Evolutionary conservation across 106 monocot genomes (phyloP), one percentile per base, ranked within the genome.

Genomic region (Narthecium ossifragum): DNA sequence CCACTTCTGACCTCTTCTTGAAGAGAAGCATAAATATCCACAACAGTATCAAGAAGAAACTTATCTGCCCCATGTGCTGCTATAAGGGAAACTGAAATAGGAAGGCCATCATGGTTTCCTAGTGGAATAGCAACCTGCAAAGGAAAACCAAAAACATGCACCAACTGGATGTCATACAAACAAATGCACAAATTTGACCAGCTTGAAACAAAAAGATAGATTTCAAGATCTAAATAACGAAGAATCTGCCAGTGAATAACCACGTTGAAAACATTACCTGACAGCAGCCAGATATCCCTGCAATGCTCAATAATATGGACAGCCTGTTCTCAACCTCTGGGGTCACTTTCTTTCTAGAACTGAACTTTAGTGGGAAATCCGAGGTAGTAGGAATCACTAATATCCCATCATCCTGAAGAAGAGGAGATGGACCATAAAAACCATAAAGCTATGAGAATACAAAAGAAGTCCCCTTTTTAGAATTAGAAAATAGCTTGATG

Each of bases 281-380:
- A 77, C 96, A 96, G 63, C 90, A 90, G 45, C 96, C 96, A 13
- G 96, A 90, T 37, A 90, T 59, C 26, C 83, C 82, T 66, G 96
- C 78, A 57, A 96, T 81, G 68, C 90, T 86, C 71, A 84, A 74
- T 51, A 96, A 68, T 24, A 68, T 46, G 37, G 75, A 65, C 45
- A 81, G 50, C 10, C 70, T 68, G 51, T 84, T 69, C 63, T 87
- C 83, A 51, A 86, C 71, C 26, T 81, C 90, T 26, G 56, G 51
- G 49, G 75, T 60, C 39, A 75, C 21, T 41, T 71, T 90, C 50
- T 78, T 83, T 67, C 76, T 82, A 30, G 73, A 82, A 31, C 66
- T 66, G 21, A 59, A 57, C 15, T 77, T 84, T 30, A 76, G 46
- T 24, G 70, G 76, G 63, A 78, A 67, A 70, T 84, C 96, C 41